Conservation (phyloP, 2,329 filamentous ascomycete genomes). For the Ophiostoma novo-ulmi region DNA sequence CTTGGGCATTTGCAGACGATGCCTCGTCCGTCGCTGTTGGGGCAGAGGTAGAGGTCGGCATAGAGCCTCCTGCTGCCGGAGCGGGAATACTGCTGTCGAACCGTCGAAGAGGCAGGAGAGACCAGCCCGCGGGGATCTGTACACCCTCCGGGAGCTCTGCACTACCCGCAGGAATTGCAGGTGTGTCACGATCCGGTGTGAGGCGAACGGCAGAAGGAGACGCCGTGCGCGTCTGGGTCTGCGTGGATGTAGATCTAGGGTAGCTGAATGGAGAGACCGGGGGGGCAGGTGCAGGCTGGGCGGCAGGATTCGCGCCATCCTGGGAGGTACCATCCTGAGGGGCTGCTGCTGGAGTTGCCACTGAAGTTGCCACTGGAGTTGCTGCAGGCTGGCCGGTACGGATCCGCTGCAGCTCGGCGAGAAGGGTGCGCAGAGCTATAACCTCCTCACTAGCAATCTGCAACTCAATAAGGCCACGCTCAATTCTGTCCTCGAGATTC, state of each 20-base stretch:
- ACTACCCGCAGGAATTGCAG: slow-evolving; percentile 54
- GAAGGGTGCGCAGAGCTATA: slow-evolving; percentile 60
- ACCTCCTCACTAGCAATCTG: slow-evolving; percentile 63
- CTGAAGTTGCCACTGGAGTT: background rate
- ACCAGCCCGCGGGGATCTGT: slow-evolving; percentile 61
- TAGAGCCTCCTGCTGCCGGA: background rate
- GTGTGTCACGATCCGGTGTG: slow-evolving; percentile 36
- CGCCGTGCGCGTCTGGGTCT: background rate
- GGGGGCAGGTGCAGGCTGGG: background rate
- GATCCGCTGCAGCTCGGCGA: slow-evolving; percentile 62
- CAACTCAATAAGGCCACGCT: slow-evolving; percentile 57
- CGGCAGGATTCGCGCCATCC: background rate
- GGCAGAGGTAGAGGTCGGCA: background rate
- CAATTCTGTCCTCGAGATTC: slow-evolving; percentile 63
- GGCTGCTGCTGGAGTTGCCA: background rate
- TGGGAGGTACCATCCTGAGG: background rate
- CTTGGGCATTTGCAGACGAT: background rate
- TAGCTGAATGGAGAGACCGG: slow-evolving; percentile 34
- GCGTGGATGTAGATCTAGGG: background rate
- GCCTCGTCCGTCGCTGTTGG: background rate
- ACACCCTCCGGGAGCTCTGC: slow-evolving; percentile 59
- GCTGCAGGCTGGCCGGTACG: slow-evolving; percentile 38
- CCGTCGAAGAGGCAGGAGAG: slow-evolving; percentile 42
- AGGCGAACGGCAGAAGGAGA: slow-evolving; percentile 42
- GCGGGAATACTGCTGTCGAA: slow-evolving; percentile 34